Percentiles rank a stretch among this genome's conserved stretches.
phyloP scores from a whole-genome alignment of 176 grass and related monocot genomes.

The Rhynchospora pubera region DNA sequence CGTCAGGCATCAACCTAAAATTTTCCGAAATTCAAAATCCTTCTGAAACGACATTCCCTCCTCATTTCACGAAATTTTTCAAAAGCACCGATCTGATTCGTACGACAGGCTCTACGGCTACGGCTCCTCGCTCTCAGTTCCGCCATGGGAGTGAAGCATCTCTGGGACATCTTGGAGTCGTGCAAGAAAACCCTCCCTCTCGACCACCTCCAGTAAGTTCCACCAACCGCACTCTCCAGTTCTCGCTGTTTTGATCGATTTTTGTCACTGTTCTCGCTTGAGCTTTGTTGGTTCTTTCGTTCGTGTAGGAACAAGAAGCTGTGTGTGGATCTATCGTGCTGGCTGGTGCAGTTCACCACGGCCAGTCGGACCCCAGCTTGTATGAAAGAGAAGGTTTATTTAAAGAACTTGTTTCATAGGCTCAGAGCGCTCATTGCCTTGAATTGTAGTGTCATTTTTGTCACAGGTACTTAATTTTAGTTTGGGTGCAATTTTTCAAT shows the following conservation, averaged over 20 bases:
- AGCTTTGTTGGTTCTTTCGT: not conserved
- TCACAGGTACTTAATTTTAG: constrained; percentile 34
- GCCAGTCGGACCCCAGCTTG: constrained; percentile 37
- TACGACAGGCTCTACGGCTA: not conserved
- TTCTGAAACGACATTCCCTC: not conserved
- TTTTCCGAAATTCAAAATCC: not conserved
- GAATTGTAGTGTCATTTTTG: constrained; percentile 83
- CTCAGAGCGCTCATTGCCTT: constrained; percentile 83
- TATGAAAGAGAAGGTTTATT: constrained; percentile 72
- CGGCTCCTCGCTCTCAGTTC: not conserved
- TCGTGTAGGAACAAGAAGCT: constrained; percentile 77
- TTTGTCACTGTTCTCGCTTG: not conserved
- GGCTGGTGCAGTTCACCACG: constrained; percentile 64
- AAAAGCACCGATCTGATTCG: not conserved
- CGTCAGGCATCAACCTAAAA: not conserved
- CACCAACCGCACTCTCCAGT: not conserved
- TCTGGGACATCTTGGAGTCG: constrained; percentile 94
- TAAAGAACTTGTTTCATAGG: constrained; percentile 77
- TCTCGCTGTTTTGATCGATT: not conserved
- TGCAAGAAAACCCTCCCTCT: constrained; percentile 97
- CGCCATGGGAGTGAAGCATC: constrained; percentile 76
- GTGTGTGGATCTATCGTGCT: constrained; percentile 93
- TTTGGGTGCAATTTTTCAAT: not conserved
- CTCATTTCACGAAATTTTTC: not conserved
- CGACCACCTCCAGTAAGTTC: constrained; percentile 72